These are phyloP conservation scores for Stellera chamaejasme DNA, from an alignment of 345 rosid genomes.

Conservation along the genomic window DNA sequence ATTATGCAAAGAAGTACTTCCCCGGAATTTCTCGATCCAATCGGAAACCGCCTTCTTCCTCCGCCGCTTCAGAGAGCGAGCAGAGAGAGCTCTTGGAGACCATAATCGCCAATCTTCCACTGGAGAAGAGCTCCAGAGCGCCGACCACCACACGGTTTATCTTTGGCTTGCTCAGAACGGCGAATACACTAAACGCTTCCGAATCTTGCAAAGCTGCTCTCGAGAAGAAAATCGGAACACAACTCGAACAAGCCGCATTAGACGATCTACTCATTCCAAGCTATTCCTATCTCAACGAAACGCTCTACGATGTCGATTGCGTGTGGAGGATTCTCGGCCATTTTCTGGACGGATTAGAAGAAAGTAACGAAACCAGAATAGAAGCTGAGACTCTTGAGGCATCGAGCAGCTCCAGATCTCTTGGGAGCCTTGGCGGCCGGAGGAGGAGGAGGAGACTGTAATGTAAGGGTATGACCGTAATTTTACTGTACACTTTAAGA, in stretches of 20 bases:
- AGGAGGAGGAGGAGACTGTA: too few species aligned
- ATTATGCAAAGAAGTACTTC: conserved; percentile 69
- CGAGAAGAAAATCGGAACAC: conserved; percentile 78
- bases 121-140: conserved; percentile 49
- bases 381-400: conserved; percentile 23
- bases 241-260: conserved; percentile 73
- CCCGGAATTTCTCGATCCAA: conserved; percentile 71
- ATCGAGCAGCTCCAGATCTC: conserved; percentile 22
- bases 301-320: conserved; percentile 91
- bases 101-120: conserved; percentile 52
- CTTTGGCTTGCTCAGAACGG: conserved; percentile 66
- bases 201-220: conserved; percentile 47
- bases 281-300: conserved; percentile 88
- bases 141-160: conserved; percentile 47
- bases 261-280: conserved; percentile 95
- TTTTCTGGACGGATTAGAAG: conserved; percentile 53
- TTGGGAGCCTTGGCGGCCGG: too few species aligned
- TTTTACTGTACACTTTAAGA: too few species aligned
- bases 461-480: too few species aligned
- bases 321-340: conserved; percentile 68
- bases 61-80: conserved; percentile 52
- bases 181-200: conserved; percentile 75
- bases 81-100: conserved; percentile 78
- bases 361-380: conserved; percentile 17
- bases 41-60: conserved; percentile 50